Base-by-base conservation (phyloP, 176 grass and related monocot species). In the Zoysia japonica region DNA sequence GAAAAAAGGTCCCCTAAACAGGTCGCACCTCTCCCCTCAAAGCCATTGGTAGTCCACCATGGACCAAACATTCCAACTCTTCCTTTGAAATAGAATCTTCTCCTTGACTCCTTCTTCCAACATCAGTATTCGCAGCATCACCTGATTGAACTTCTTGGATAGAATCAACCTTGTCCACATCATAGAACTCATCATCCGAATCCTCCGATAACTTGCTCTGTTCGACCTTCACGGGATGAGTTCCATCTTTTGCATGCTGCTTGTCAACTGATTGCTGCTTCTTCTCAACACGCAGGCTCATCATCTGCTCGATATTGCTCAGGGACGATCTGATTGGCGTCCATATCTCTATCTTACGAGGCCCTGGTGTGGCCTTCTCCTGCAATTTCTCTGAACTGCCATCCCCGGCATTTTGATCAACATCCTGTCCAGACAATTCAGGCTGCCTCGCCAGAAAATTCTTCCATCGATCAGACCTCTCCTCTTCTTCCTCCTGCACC, bases 391-490 rank as follows among this genome's bases (percentile, higher is more conserved):
- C 79, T 63, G 88, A 82, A 77, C 61, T 62, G 3, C 40, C 74
- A 74, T 28, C 63, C 74, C 40, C 70, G 16, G 56, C 65, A 71
- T 67, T 77, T 11, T 71, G 71, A 53, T 49, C 66, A 51, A 78
- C 39, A 48, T 78, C 86, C 76, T 86, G 81, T 46, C 74, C 82
- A 42, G 84, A 72, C 0, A 69, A 53, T 47, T 83, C 81, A 3
- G 82, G 61, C 63, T 93, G 90, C 71, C 82, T 87, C 85, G 89
- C 90, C 46, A 99, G 85, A 73, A 99, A 99, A 78, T 82, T 80
- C 38, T 88, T 96, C 96, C 96, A 99, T 89, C 88, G 90, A 81
- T 96, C 96, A 47, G 92, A 95, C 86, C 96, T 99, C 96, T 99
- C 96, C 84, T 99, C 92, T 78, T 99, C 96, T 66, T 99, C 96